phyloP scores from a whole-genome alignment of 2,329 filamentous ascomycete genomes.

The Myriosclerotinia curreyana region DNA sequence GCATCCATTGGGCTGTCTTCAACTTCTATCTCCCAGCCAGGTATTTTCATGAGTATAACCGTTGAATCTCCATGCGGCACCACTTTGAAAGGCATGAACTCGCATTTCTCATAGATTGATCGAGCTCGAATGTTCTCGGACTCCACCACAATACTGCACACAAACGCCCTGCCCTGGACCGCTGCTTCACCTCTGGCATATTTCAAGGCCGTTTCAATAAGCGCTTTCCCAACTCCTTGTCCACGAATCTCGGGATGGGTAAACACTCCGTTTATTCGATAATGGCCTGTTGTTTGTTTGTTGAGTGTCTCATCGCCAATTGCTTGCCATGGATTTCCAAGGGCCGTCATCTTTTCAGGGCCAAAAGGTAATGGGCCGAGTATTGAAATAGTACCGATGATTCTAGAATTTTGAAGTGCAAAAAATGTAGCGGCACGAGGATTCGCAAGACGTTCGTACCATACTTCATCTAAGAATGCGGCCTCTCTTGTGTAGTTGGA shows the following conservation, averaged over 20 bases:
- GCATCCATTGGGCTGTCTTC: neutral
- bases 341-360: slow-evolving; percentile 20
- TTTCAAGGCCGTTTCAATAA: slow-evolving; percentile 38
- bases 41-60: slow-evolving; percentile 27
- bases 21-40: neutral
- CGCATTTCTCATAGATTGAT: slow-evolving; percentile 41
- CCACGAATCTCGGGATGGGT: slow-evolving; percentile 42
- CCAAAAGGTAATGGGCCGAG: slow-evolving; percentile 38
- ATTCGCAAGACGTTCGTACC: slow-evolving; percentile 42
- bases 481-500: slow-evolving; percentile 42
- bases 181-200: slow-evolving; percentile 34
- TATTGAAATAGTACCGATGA: slow-evolving; percentile 40
- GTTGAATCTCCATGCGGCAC: slow-evolving; percentile 22
- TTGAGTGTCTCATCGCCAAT: slow-evolving; percentile 5
- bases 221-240: slow-evolving; percentile 39
- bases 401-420: slow-evolving; percentile 33
- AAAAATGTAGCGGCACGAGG: slow-evolving; percentile 41
- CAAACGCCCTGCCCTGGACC: slow-evolving; percentile 30
- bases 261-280: slow-evolving; percentile 42
- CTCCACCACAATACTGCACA: slow-evolving; percentile 40
- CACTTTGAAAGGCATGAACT: slow-evolving; percentile 37
- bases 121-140: slow-evolving; percentile 39
- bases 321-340: slow-evolving; percentile 29
- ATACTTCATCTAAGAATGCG: slow-evolving; percentile 40
- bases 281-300: slow-evolving; percentile 30